Conservation (phyloP, 768 basidiomycete genomes). For the Suillus discolor region DNA sequence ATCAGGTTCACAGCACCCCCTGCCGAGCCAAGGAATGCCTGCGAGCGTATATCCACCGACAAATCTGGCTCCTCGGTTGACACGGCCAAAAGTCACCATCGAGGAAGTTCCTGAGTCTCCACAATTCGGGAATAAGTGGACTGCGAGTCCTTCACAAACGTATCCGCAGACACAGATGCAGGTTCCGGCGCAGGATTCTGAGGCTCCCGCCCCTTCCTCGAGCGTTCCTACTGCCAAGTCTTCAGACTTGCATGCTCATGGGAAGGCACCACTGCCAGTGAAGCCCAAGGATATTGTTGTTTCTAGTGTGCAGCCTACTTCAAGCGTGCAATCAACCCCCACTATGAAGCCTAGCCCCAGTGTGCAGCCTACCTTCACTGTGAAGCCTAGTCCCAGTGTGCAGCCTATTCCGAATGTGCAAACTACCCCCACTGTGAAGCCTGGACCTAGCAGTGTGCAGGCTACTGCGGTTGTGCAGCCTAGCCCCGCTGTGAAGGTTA, state of each 20-base stretch:
- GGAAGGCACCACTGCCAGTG: conserved; percentile 24
- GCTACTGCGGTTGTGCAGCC: background rate
- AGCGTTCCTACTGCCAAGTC: background rate
- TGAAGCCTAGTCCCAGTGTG: background rate
- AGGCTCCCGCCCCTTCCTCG: conserved; percentile 11
- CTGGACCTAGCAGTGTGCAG: background rate
- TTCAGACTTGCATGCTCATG: conserved; percentile 14
- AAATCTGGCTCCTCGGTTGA: conserved; percentile 10
- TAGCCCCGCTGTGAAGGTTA: background rate
- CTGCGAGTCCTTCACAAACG: conserved; percentile 7
- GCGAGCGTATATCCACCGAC: conserved; percentile 5
- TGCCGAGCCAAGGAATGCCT: background rate
- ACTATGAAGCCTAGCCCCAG: background rate
- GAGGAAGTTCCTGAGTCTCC: conserved; percentile 31
- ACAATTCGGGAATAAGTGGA: conserved; percentile 15
- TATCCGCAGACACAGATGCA: conserved; percentile 8
- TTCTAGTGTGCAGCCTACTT: background rate
- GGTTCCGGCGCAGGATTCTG: conserved; percentile 14
- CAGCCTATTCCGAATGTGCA: background rate
- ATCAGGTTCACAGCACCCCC: background rate
- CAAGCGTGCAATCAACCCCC: background rate
- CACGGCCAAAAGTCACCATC: conserved; percentile 30
- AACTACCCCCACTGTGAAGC: background rate
- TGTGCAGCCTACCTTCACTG: background rate
- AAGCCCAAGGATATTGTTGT: conserved; percentile 19